Conservation (phyloP, 2,329 filamentous ascomycete genomes). For the Ascochyta rabiei region DNA sequence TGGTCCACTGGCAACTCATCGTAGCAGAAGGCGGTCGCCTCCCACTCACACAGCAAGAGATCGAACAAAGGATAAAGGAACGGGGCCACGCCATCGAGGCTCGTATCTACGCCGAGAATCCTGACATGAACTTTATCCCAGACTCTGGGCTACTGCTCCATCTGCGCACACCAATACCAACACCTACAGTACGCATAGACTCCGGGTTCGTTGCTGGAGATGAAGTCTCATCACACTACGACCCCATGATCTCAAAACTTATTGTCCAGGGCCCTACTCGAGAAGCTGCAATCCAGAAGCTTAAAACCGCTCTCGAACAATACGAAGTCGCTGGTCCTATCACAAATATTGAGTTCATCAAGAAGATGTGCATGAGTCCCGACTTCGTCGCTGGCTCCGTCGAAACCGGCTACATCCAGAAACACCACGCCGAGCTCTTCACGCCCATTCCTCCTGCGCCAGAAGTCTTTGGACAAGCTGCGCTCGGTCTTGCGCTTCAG, state of each 20-base stretch:
- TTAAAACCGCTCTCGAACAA: conserved; percentile 78
- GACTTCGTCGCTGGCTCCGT: conserved; percentile 88
- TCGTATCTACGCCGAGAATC: conserved; percentile 95
- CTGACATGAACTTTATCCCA: conserved; percentile 87
- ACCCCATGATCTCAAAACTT: conserved; percentile 98
- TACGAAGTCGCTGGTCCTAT: conserved; percentile 93
- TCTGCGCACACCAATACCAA: conserved; percentile 72
- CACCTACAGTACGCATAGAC: conserved; percentile 83
- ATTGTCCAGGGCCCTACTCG: conserved; percentile 85
- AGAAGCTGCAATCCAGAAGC: conserved; percentile 79
- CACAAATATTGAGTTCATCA: conserved; percentile 97
- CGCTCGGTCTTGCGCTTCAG: conserved; percentile 71
- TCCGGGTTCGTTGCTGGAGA: conserved; percentile 91
- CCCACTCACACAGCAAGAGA: conserved; percentile 68
- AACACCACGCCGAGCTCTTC: conserved; percentile 82
- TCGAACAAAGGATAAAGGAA: conserved; percentile 72
- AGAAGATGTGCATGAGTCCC: conserved; percentile 78
- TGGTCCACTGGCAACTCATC: conserved; percentile 95
- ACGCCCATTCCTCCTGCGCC: conserved; percentile 63
- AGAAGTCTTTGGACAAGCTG: conserved; percentile 86
- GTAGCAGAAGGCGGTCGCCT: conserved; percentile 76
- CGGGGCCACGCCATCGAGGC: conserved; percentile 92
- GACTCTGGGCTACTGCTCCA: conserved; percentile 90
- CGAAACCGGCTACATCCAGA: conserved; percentile 95
- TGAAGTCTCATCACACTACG: conserved; percentile 91